Evolutionary conservation across 257 asterid genomes (phyloP).

Genomic region (Ocimum tenuiflorum): DNA sequence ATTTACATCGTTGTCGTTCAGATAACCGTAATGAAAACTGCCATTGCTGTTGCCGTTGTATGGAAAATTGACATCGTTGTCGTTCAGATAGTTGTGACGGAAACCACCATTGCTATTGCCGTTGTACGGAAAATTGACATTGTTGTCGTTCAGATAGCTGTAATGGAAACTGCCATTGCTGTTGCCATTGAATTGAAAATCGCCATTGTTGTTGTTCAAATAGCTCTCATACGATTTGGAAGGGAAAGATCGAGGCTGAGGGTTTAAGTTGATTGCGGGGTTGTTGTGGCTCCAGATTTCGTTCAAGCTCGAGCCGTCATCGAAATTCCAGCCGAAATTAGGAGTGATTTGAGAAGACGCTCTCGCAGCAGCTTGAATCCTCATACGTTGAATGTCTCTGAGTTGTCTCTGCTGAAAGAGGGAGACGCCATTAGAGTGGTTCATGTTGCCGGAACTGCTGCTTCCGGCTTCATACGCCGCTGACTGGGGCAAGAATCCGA

Average conservation of each 20-base stretch:
- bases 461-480: not conserved
- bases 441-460: not conserved
- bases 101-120: no score
- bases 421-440: not conserved
- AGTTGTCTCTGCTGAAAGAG: not conserved
- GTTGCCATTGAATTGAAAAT: no score
- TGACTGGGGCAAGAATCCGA: not conserved
- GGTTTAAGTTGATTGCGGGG: not conserved
- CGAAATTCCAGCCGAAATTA: not conserved
- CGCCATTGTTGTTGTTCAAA: no score
- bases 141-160: no score
- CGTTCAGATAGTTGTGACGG: no score
- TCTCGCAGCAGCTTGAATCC: conserved; percentile 34
- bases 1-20: no score
- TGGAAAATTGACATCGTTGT: no score
- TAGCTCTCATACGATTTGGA: not conserved
- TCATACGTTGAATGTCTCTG: conserved; percentile 24
- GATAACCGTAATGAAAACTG: no score
- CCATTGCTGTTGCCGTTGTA: not conserved
- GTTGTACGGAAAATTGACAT: no score
- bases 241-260: not conserved
- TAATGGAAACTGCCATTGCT: no score
- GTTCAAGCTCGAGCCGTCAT: not conserved
- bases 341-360: conserved; percentile 7
- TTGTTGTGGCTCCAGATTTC: not conserved